These are phyloP conservation scores for Collybiopsis luxurians DNA, from an alignment of 768 basidiomycete species.

Conservation along the genomic window DNA sequence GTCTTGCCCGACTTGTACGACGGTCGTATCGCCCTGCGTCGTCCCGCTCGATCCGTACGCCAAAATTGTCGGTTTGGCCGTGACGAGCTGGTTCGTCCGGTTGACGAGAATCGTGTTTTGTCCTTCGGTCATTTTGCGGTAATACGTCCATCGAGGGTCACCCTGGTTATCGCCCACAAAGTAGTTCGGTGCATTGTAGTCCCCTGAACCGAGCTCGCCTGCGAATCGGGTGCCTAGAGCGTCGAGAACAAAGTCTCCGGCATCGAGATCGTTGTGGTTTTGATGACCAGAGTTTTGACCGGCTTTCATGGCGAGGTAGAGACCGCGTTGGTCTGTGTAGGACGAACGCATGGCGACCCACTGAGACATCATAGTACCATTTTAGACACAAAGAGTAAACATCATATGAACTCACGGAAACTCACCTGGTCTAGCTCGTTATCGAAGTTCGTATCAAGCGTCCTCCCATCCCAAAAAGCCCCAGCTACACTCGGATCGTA, in stretches of 20 bases:
- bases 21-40: slow-evolving; percentile 82
- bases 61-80: slow-evolving; percentile 54
- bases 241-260: slow-evolving; percentile 94
- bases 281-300: slow-evolving; percentile 80
- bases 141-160: slow-evolving; percentile 83
- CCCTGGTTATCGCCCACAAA: slow-evolving; percentile 72
- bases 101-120: slow-evolving; percentile 90
- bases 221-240: slow-evolving; percentile 93
- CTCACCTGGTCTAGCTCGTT: slow-evolving; percentile 52
- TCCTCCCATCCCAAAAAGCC: slow-evolving; percentile 86
- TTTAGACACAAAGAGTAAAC: no score
- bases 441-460: slow-evolving; percentile 83
- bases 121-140: slow-evolving; percentile 94
- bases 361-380: neutral
- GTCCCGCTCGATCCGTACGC: slow-evolving; percentile 51
- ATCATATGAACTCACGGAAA: no score
- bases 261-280: slow-evolving; percentile 93
- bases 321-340: slow-evolving; percentile 84
- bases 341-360: slow-evolving; percentile 92
- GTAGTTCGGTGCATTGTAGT: slow-evolving; percentile 75
- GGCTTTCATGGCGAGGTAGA: slow-evolving; percentile 88
- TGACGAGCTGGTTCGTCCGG: slow-evolving; percentile 77
- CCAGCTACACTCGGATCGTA: slow-evolving; percentile 82
- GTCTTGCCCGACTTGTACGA: slow-evolving; percentile 52
- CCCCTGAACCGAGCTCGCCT: slow-evolving; percentile 87